Evolutionary conservation across 352 stramenopile species (phyloP).

Genomic region (Thalassiosira tumida): DNA sequence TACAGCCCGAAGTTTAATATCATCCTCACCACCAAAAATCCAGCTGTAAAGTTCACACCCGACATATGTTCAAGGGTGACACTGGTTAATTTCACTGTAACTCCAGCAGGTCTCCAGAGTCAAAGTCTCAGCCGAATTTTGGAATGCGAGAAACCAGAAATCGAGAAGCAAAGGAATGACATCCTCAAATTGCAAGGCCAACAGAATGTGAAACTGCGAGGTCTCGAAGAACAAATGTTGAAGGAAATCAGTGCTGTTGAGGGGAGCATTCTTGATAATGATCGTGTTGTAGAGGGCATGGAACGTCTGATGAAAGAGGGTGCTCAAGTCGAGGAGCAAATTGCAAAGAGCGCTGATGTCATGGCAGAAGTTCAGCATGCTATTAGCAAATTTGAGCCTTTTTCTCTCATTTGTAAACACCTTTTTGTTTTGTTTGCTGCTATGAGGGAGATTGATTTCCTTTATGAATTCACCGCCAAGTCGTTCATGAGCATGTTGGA

Average conservation of each 20-base stretch:
- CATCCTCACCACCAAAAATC: conserved; percentile 98
- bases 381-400: conserved; percentile 96
- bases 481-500: conserved; percentile 98
- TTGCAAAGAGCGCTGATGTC: conserved; percentile 92
- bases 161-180: conserved; percentile 96
- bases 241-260: conserved; percentile 98
- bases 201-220: conserved; percentile 96
- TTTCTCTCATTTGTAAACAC: conserved; percentile 91
- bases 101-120: conserved; percentile 97
- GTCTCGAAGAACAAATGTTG: conserved; percentile 98
- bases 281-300: conserved; percentile 98
- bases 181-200: conserved; percentile 98
- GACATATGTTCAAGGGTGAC: conserved; percentile 99
- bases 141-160: conserved; percentile 97
- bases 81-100: conserved; percentile 99
- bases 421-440: conserved; percentile 92
- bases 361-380: conserved; percentile 93
- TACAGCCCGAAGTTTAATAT: conserved; percentile 98
- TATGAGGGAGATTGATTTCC: conserved; percentile 96
- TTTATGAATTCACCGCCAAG: conserved; percentile 99
- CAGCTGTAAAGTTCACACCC: conserved; percentile 97
- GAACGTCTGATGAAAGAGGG: conserved; percentile 98
- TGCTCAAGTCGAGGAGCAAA: conserved; percentile 95
- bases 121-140: conserved; percentile 97
- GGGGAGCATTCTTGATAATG: conserved; percentile 99